phyloP scores from a whole-genome alignment of 2,329 filamentous ascomycete species.

The Coniochaeta ligniaria region DNA sequence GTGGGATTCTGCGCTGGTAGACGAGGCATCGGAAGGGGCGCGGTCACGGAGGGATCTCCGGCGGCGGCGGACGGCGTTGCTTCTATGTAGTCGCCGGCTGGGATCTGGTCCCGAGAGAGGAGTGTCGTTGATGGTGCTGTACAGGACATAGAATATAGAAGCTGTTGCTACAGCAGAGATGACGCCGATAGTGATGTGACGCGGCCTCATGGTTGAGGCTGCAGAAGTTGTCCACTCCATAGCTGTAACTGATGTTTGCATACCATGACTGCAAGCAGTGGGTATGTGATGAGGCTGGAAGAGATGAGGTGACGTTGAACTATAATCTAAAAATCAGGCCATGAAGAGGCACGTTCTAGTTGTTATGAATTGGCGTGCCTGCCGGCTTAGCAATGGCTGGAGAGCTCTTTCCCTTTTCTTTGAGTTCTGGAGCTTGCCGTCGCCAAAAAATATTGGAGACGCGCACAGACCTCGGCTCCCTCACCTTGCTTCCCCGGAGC shows the following conservation, averaged over 20 bases:
- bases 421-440: neutral
- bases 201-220: constrained; percentile 47
- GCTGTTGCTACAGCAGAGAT: constrained; percentile 49
- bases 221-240: constrained; percentile 23
- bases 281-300: neutral
- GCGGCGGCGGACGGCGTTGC: constrained; percentile 57
- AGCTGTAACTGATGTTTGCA: constrained; percentile 28
- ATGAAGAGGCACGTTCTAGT: neutral
- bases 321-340: neutral
- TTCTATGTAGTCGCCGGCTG: constrained; percentile 47
- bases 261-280: neutral
- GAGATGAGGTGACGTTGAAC: neutral
- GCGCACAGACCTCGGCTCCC: neutral
- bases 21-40: constrained; percentile 29
- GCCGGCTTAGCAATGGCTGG: neutral
- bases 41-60: constrained; percentile 16
- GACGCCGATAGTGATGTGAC: constrained; percentile 47
- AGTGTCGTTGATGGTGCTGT: constrained; percentile 23
- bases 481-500: neutral
- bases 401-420: neutral
- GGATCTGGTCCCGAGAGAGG: constrained; percentile 13
- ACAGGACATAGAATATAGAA: constrained; percentile 53
- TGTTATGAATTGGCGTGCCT: neutral
- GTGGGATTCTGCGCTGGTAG: constrained; percentile 31
- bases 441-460: neutral